These are phyloP conservation scores for Rhizopogon sp. DNA, from an alignment of 768 basidiomycete genomes.

Conservation along the genomic window DNA sequence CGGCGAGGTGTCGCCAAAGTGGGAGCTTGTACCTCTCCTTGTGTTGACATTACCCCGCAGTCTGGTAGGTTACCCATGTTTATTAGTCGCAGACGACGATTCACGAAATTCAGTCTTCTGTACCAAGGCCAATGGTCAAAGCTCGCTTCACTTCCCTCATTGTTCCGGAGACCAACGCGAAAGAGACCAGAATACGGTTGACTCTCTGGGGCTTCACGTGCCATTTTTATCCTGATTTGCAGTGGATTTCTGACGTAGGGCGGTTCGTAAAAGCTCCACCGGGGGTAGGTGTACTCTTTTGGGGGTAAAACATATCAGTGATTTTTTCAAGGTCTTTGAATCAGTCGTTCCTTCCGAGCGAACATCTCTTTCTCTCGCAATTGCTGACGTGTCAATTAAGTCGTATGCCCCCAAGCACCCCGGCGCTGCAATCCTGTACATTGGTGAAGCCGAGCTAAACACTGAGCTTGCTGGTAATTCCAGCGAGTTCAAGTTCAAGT, in stretches of 20 bases:
- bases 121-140: constrained; percentile 50
- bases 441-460: constrained; percentile 62
- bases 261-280: constrained; percentile 78
- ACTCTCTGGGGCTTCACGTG: constrained; percentile 61
- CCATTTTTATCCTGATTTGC: constrained; percentile 54
- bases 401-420: constrained; percentile 50
- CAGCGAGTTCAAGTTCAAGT: constrained; percentile 45
- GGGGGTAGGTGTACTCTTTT: constrained; percentile 52
- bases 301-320: not conserved
- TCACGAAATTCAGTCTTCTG: constrained; percentile 31
- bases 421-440: constrained; percentile 62
- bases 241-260: constrained; percentile 57
- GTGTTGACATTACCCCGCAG: constrained; percentile 51
- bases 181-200: constrained; percentile 72
- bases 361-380: constrained; percentile 61
- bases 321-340: constrained; percentile 68
- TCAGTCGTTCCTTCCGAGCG: constrained; percentile 87
- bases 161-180: constrained; percentile 56
- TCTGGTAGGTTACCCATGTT: constrained; percentile 40
- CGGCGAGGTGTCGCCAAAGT: constrained; percentile 38
- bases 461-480: constrained; percentile 73
- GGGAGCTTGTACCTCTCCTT: constrained; percentile 37
- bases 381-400: constrained; percentile 65
- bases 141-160: constrained; percentile 62
- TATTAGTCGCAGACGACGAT: not conserved